Evolutionary conservation across 1,139 yeast genomes (phyloP), one percentile per base, ranked within the genome.

Genomic region (Oligophagozyma castellii): DNA sequence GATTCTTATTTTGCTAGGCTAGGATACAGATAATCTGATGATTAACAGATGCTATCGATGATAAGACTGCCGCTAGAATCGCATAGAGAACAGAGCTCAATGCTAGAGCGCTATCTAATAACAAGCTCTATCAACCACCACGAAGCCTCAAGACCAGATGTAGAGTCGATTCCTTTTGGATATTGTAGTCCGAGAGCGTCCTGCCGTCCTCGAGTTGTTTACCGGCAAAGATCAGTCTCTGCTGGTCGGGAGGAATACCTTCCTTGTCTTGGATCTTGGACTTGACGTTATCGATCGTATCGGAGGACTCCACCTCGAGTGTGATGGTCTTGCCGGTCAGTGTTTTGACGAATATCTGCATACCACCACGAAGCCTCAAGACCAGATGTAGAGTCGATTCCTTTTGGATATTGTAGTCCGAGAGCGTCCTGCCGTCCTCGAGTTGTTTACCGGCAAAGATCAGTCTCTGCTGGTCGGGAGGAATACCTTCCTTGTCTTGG

Each of bases 241-340:
- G 95, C 65, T 84, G 95, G 65, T 84, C 95, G 48, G 95, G 94
- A 61, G 95, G 95, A 54, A 86, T 84, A 55, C 95, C 95, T 64
- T 84, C 95, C 71, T 83, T 83, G 73, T 83, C 95, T 69, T 83
- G 95, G 64, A 89, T 86, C 77, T 84, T 84, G 63, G 93, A 71
- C 73, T 86, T 86, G 72, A 86, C 95, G 45, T 73, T 73, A 53
- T 73, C 80, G 36, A 73, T 73, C 30, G 80, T 73, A 59, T 73
- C 80, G 3, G 79, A 71, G 10, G 80, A 73, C 48, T 73, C 80
- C 23, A 73, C 78, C 52, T 72, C 80, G 32, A 73, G 55, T 13
- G 80, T 73, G 40, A 73, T 73, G 28, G 81, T 73, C 61, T 73
- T 73, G 51, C 80, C 80, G 4, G 80, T 73, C 46, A 73, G 59